These are phyloP conservation scores for Plasmodium berghei DNA, from an alignment of 169 alveolate species.

Conservation along the genomic window DNA sequence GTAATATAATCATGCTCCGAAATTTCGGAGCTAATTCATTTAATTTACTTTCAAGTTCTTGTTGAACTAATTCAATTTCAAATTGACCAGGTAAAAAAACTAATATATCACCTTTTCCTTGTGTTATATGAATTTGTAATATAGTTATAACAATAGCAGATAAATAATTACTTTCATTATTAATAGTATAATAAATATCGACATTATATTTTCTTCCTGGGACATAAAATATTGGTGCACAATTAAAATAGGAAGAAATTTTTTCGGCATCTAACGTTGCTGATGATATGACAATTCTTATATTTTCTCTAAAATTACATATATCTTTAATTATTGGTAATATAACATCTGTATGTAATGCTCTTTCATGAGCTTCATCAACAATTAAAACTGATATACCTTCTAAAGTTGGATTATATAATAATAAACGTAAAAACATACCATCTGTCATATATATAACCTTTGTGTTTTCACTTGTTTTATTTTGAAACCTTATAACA, in stretches of 20 bases:
- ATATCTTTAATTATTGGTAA: slow-evolving; percentile 98
- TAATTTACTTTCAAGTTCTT: slow-evolving; percentile 87
- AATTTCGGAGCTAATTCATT: slow-evolving; percentile 59
- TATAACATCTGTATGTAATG: slow-evolving; percentile 99
- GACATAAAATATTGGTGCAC: slow-evolving; percentile 94
- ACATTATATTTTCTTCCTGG: slow-evolving; percentile 99
- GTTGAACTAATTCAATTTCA: slow-evolving; percentile 96
- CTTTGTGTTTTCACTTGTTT: slow-evolving; percentile 95
- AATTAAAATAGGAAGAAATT: slow-evolving; percentile 97
- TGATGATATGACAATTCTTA: slow-evolving; percentile 92
- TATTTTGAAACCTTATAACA: slow-evolving; percentile 97
- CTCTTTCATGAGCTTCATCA: slow-evolving; percentile 99
- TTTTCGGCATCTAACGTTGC: slow-evolving; percentile 99
- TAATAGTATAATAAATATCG: slow-evolving; percentile 97
- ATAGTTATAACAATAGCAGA: slow-evolving; percentile 98
- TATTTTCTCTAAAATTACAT: slow-evolving; percentile 88
- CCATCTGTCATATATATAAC: slow-evolving; percentile 99
- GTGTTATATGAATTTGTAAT: slow-evolving; percentile 98
- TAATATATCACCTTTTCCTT: slow-evolving; percentile 98
- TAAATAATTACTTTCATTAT: slow-evolving; percentile 99
- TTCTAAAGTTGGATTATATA: slow-evolving; percentile 96
- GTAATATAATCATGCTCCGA: slow-evolving; percentile 93
- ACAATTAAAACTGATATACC: slow-evolving; percentile 95
- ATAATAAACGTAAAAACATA: slow-evolving; percentile 97
- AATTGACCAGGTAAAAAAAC: slow-evolving; percentile 99